phyloP scores from a whole-genome alignment of 805 yeast genomes.

The Kockiozyma suomiensis region DNA sequence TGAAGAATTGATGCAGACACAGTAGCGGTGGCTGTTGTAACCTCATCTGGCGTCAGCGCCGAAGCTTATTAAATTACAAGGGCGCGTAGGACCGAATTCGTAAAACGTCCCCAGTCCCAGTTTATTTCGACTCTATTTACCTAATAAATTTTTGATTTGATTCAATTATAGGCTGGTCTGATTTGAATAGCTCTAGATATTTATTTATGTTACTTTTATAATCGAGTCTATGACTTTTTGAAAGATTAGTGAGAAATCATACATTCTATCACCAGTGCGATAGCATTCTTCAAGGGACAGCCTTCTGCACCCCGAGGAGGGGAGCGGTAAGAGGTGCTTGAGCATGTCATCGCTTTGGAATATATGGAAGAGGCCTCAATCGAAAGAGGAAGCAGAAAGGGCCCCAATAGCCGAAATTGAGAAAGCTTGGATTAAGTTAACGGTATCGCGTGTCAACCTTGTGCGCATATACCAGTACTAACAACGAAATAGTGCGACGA shows the following conservation, averaged over 20 bases:
- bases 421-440: slow-evolving; percentile 22
- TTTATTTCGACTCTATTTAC: too few relatives aligned
- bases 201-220: too few relatives aligned
- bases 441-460: slow-evolving; percentile 1
- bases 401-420: slow-evolving; percentile 15
- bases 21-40: background rate
- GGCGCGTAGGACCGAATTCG: background rate
- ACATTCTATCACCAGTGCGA: too few relatives aligned
- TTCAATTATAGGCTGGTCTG: too few relatives aligned
- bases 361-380: slow-evolving; percentile 13
- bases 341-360: slow-evolving; percentile 23
- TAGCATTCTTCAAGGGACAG: too few relatives aligned
- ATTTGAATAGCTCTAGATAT: too few relatives aligned
- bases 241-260: too few relatives aligned
- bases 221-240: too few relatives aligned
- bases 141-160: too few relatives aligned
- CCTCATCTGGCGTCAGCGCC: background rate
- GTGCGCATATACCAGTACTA: background rate
- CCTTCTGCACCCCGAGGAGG: too few relatives aligned
- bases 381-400: slow-evolving; percentile 4
- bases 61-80: background rate
- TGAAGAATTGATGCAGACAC: too few relatives aligned
- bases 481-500: slow-evolving; percentile 21
- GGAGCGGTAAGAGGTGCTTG: too few relatives aligned
- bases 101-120: background rate